These are phyloP conservation scores for Paraconiothyrium sp. DNA, from an alignment of 2,329 filamentous ascomycete genomes.

Conservation along the genomic window DNA sequence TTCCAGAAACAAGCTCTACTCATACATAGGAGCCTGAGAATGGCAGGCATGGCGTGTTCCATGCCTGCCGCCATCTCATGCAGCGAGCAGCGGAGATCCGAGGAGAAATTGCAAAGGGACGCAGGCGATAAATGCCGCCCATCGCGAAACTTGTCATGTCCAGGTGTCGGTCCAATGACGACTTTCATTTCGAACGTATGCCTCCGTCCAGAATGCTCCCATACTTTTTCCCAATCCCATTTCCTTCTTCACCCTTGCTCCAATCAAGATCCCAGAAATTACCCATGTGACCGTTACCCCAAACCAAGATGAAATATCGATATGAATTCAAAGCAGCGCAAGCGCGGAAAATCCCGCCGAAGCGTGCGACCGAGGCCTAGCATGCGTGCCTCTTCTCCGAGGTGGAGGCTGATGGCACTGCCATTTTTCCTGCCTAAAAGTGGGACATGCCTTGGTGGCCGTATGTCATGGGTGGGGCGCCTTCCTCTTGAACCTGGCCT, in stretches of 20 bases:
- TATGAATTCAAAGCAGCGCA: neutral
- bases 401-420: neutral
- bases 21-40: slow-evolving; percentile 1
- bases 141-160: neutral
- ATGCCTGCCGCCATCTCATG: neutral
- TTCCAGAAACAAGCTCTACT: slow-evolving; percentile 2
- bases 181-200: neutral
- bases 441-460: slow-evolving; percentile 37
- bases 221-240: slow-evolving; percentile 4
- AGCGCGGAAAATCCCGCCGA: slow-evolving; percentile 1
- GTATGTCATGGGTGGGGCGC: slow-evolving; percentile 39
- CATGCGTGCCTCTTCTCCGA: neutral
- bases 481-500: slow-evolving; percentile 49
- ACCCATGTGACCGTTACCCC: slow-evolving; percentile 2
- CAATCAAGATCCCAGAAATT: neutral
- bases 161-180: neutral
- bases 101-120: slow-evolving; percentile 9
- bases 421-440: slow-evolving; percentile 38
- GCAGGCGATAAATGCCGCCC: neutral
- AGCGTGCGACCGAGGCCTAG: neutral
- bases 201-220: slow-evolving; percentile 1
- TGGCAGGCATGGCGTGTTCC: neutral
- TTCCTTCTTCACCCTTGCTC: neutral
- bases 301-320: slow-evolving; percentile 2
- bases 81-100: slow-evolving; percentile 2